phyloP scores from a whole-genome alignment of 805 yeast genomes.

The Metschnikowia bowlesiae region DNA sequence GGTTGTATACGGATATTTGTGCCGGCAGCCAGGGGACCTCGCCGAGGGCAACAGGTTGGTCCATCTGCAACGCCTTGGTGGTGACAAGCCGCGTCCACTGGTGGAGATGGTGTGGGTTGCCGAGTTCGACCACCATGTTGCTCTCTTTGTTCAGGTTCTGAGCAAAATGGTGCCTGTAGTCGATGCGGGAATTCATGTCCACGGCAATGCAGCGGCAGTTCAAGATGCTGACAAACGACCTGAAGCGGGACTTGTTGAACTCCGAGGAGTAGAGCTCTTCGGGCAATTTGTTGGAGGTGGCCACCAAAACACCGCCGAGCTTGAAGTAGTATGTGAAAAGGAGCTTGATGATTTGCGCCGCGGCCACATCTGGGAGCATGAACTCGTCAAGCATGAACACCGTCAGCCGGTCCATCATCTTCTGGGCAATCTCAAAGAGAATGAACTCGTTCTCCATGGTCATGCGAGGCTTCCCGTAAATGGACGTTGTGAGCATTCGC shows the following conservation, averaged over 20 bases:
- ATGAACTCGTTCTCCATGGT: conserved; percentile 57
- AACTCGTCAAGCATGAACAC: conserved; percentile 66
- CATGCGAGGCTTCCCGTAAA: conserved; percentile 13
- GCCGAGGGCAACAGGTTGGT: conserved; percentile 5
- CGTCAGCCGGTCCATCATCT: conserved; percentile 54
- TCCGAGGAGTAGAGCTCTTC: conserved; percentile 67
- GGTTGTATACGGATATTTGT: conserved; percentile 51
- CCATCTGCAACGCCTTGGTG: conserved; percentile 15
- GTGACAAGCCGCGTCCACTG: conserved; percentile 35
- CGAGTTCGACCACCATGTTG: conserved; percentile 29
- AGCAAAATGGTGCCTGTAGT: conserved; percentile 45
- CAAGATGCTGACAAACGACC: conserved; percentile 51
- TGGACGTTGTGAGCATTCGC: conserved; percentile 30
- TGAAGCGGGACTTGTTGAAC: conserved; percentile 55
- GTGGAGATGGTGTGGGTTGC: conserved; percentile 20
- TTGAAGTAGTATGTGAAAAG: conserved; percentile 66
- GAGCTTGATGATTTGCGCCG: conserved; percentile 63
- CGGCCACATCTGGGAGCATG: conserved; percentile 72
- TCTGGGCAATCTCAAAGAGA: conserved; percentile 62
- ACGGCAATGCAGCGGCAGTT: conserved; percentile 55
- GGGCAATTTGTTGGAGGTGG: conserved; percentile 69
- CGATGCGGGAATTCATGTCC: conserved; percentile 57
- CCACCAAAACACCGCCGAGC: conserved; percentile 70
- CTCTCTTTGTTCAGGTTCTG: conserved; percentile 17
- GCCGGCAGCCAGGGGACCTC: conserved; percentile 19